Conservation (phyloP, 331 rosid species). For the Pyracantha coccinea region DNA sequence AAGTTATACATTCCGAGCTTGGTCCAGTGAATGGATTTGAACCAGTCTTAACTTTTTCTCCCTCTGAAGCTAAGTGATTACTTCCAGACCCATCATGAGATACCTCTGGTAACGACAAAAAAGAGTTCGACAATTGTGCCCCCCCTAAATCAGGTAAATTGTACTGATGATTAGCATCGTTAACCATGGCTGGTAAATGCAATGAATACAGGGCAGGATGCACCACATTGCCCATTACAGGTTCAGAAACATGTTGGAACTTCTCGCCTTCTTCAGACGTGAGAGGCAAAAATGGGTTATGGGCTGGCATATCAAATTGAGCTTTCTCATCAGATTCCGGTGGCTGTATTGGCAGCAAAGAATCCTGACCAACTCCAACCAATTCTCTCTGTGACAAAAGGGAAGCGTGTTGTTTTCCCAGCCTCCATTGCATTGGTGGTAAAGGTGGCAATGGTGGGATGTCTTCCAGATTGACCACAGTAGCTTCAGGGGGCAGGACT, state of each 20-base stretch:
- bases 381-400: constrained; percentile 26
- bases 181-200: constrained; percentile 32
- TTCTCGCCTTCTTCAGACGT: constrained; percentile 31
- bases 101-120: constrained; percentile 27
- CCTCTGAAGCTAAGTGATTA: constrained; percentile 28
- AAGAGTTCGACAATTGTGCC: constrained; percentile 38
- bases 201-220: constrained; percentile 34
- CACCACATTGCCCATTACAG: constrained; percentile 24
- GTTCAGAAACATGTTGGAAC: constrained; percentile 24
- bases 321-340: constrained; percentile 25
- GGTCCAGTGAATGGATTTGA: constrained; percentile 29
- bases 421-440: constrained; percentile 98
- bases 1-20: constrained; percentile 11
- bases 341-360: constrained; percentile 25
- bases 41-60: constrained; percentile 25
- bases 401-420: constrained; percentile 47
- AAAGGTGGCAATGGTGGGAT: constrained; percentile 95
- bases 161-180: constrained; percentile 28
- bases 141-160: constrained; percentile 33
- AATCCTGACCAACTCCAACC: constrained; percentile 22
- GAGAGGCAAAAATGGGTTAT: constrained; percentile 39
- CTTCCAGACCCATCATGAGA: constrained; percentile 26
- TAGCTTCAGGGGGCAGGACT: constrained; percentile 28
- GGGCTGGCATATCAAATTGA: constrained; percentile 10
- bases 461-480: constrained; percentile 42